phyloP scores from a whole-genome alignment of 768 basidiomycete genomes.

The Russula sp. region DNA sequence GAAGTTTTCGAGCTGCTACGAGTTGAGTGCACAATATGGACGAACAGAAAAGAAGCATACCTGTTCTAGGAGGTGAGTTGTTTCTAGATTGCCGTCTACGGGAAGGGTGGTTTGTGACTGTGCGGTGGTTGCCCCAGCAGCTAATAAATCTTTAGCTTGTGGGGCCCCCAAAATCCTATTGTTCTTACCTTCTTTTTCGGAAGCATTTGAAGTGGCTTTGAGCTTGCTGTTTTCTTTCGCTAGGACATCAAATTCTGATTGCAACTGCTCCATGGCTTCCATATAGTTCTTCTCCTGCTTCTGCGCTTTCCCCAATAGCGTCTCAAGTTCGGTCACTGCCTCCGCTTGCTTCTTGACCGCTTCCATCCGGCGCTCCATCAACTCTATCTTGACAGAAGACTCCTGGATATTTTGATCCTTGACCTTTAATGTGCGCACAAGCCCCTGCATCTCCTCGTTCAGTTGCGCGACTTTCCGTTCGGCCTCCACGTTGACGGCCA shows the following conservation, averaged over 20 bases:
- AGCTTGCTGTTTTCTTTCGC: slow-evolving; percentile 87
- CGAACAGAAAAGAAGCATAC: slow-evolving; percentile 34
- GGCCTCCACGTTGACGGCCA: slow-evolving; percentile 86
- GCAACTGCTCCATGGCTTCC: slow-evolving; percentile 90
- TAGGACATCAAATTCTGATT: slow-evolving; percentile 77
- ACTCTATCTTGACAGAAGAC: slow-evolving; percentile 83
- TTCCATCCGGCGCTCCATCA: slow-evolving; percentile 92
- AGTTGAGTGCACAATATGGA: slow-evolving; percentile 16
- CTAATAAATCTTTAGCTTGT: slow-evolving; percentile 18
- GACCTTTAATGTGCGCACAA: slow-evolving; percentile 76
- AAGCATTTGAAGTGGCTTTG: slow-evolving; percentile 57
- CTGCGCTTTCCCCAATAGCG: slow-evolving; percentile 68
- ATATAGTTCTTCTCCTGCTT: slow-evolving; percentile 89
- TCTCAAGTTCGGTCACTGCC: slow-evolving; percentile 72
- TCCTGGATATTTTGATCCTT: slow-evolving; percentile 92
- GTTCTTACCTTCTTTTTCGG: slow-evolving; percentile 64
- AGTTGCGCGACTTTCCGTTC: slow-evolving; percentile 82
- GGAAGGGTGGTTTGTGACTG: slow-evolving; percentile 56
- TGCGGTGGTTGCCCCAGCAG: slow-evolving; percentile 44
- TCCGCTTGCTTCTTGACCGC: slow-evolving; percentile 88
- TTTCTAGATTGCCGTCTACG: slow-evolving; percentile 79
- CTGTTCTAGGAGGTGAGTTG: slow-evolving; percentile 84
- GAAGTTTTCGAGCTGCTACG: slow-evolving; percentile 76
- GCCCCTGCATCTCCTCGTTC: slow-evolving; percentile 84
- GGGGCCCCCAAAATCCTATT: background rate